Base-by-base conservation (phyloP, 345 rosid genomes). In the Noccaea caerulescens region DNA sequence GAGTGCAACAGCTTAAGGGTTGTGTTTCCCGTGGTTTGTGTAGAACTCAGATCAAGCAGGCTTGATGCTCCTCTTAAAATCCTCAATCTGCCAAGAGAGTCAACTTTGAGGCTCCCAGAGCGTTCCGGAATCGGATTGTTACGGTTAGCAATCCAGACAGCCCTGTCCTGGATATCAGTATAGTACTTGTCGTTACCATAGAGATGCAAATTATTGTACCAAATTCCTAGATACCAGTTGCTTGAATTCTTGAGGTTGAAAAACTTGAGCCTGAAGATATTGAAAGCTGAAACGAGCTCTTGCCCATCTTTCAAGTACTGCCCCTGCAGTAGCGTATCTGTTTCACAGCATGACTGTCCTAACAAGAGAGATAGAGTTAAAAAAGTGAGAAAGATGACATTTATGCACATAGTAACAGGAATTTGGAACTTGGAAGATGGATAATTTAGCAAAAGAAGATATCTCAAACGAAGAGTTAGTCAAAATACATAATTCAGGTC, bases 61-160 rank as follows among this genome's bases (percentile, higher is more conserved):
- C 71, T 65, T 25, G 67, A 55, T 20, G 36, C 12, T 46, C 57
- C 65, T 12, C 42, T 37, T 33, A 66, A 30, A 60, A 81, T 73
- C 56, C 18, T 72, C 68, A 81, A 57, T 46, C 62, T 74, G 5
- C 84, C 76, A n/a, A 56, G 47, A 42, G 70, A 62, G 33, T 76
- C 82, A 10, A 83, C 58, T 0, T 14, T 38, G 13, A 80, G 82
- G 60, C 66, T 38, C 42, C 77, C 77, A 12, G 66, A 16, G 43
- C 38, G 33, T 55, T 41, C 66, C 3, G 14, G 3, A 6, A 78
- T 11, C 7, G 77, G 77, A 44, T 13, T 25, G 58, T 78, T 41
- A 20, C 75, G 66, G 59, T 78, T 76, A 12, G 75, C 80, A 57
- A 80, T 64, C 85, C 81, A 82, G 7, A 82, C 77, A 42, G 66